Conservation (phyloP, 441 rosid species). For the Eutrema salsugineum region DNA sequence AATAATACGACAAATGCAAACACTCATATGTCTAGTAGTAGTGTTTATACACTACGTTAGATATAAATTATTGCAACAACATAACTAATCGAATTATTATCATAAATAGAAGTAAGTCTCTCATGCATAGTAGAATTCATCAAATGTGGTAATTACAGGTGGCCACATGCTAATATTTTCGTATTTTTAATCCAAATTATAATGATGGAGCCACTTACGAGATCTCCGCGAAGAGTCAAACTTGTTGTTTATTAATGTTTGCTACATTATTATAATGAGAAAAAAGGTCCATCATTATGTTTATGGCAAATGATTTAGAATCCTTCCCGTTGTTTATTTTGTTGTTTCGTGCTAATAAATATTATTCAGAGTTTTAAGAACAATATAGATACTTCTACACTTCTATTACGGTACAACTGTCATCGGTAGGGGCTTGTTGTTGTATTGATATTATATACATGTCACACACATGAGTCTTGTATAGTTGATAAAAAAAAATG, state of each 20-base stretch:
- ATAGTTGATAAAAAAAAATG: too few species aligned
- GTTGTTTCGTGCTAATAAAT: constrained; percentile 3
- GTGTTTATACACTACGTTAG: background rate
- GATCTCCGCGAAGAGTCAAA: constrained; percentile 10
- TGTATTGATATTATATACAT: too few species aligned
- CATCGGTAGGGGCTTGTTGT: too few species aligned
- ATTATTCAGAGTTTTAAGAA: background rate
- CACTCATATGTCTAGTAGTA: constrained; percentile 1
- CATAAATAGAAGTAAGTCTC: background rate
- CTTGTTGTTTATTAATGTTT: constrained; percentile 5
- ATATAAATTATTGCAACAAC: background rate
- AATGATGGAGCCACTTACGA: background rate
- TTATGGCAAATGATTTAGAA: constrained; percentile 11
- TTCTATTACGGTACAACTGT: too few species aligned
- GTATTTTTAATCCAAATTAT: constrained; percentile 6
- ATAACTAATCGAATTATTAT: background rate
- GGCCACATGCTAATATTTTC: constrained; percentile 26
- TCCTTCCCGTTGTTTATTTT: background rate
- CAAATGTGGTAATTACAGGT: constrained; percentile 7
- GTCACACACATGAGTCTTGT: too few species aligned
- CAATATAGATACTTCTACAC: constrained; percentile 2
- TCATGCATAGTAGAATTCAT: constrained; percentile 8
- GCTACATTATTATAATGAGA: constrained; percentile 3
- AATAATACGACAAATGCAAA: constrained; percentile 14
- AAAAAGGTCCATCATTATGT: constrained; percentile 18